These are phyloP conservation scores for Phanerodontia chrysosporium DNA, from an alignment of 768 basidiomycete genomes.

Conservation along the genomic window DNA sequence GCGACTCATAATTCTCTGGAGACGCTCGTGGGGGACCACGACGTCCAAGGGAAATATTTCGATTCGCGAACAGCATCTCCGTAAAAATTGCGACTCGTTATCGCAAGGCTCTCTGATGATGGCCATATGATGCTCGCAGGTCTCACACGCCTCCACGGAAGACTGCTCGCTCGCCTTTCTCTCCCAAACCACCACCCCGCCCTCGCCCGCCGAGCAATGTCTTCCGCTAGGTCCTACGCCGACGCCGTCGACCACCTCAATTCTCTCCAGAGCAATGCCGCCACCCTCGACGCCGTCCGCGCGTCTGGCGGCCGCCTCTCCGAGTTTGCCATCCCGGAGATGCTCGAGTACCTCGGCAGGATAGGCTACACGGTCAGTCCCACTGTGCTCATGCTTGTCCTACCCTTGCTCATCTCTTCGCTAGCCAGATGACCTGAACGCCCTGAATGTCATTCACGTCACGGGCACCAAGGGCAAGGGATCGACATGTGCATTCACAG, in stretches of 20 bases:
- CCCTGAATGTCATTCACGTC: constrained; percentile 90
- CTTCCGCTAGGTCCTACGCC: constrained; percentile 54
- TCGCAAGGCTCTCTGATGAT: background rate
- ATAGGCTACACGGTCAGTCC: constrained; percentile 79
- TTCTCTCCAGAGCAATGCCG: constrained; percentile 87
- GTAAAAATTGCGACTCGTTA: background rate
- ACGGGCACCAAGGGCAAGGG: constrained; percentile 99
- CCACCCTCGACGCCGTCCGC: constrained; percentile 80
- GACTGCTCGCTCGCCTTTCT: background rate
- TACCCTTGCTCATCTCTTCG: constrained; percentile 3
- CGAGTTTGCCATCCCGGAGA: constrained; percentile 75
- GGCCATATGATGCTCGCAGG: constrained; percentile 1
- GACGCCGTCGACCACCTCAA: constrained; percentile 75
- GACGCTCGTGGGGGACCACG: background rate
- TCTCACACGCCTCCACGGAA: background rate
- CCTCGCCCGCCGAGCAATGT: constrained; percentile 41
- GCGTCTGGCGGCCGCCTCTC: constrained; percentile 61
- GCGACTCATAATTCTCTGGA: background rate
- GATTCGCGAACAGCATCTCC: background rate
- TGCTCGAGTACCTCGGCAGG: constrained; percentile 81
- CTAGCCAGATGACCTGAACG: constrained; percentile 80
- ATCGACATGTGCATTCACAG: constrained; percentile 90
- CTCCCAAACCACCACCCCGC: background rate
- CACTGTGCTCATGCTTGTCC: constrained; percentile 12
- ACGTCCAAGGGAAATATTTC: background rate